phyloP scores from a whole-genome alignment of 352 stramenopile species.

The Pythium aristosporum region DNA sequence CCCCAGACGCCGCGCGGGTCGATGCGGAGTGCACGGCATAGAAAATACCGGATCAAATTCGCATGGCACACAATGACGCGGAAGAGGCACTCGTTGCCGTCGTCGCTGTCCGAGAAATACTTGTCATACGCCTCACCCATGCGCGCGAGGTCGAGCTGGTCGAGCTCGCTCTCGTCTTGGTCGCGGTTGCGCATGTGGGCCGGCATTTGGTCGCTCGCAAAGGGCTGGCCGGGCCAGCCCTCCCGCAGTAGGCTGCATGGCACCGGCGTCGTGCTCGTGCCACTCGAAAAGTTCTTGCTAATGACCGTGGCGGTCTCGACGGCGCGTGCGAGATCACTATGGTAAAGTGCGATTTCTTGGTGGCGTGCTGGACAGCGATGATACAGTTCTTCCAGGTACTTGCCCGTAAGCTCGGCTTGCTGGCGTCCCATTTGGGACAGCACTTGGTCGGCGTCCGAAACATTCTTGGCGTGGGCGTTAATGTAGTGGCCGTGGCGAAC shows the following conservation, averaged over 20 bases:
- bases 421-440: slow-evolving; percentile 77
- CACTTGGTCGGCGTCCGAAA: slow-evolving; percentile 64
- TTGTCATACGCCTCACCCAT: slow-evolving; percentile 65
- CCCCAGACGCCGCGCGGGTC: slow-evolving; percentile 60
- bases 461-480: slow-evolving; percentile 63
- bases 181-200: slow-evolving; percentile 15
- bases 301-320: slow-evolving; percentile 75
- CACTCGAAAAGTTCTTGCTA: slow-evolving; percentile 38
- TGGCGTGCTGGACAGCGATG: slow-evolving; percentile 49
- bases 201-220: slow-evolving; percentile 36
- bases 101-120: slow-evolving; percentile 39
- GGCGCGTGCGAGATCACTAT: slow-evolving; percentile 76
- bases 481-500: slow-evolving; percentile 83
- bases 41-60: slow-evolving; percentile 82
- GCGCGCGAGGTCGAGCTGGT: slow-evolving; percentile 45
- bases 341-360: slow-evolving; percentile 57
- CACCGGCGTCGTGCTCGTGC: slow-evolving; percentile 37
- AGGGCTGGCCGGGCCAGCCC: slow-evolving; percentile 74
- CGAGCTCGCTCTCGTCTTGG: slow-evolving; percentile 30
- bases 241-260: slow-evolving; percentile 51
- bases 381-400: slow-evolving; percentile 61
- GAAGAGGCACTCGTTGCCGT: slow-evolving; percentile 53
- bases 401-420: slow-evolving; percentile 68
- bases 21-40: slow-evolving; percentile 72
- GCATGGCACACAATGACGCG: slow-evolving; percentile 81